These are phyloP conservation scores for Acacia confusa DNA, from an alignment of 306 rosid genomes.

Conservation along the genomic window DNA sequence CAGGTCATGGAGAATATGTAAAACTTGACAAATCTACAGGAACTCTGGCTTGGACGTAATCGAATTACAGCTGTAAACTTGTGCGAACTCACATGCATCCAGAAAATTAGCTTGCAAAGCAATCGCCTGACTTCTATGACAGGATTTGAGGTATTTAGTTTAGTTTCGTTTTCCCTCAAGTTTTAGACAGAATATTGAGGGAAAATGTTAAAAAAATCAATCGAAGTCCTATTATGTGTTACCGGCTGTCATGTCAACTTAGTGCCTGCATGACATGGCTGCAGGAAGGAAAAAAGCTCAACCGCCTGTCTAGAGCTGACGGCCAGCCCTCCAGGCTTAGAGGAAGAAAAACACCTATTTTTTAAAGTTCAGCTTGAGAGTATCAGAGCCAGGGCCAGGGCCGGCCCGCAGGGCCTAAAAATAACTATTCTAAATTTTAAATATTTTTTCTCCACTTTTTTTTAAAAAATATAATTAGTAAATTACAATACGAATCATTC, in stretches of 20 bases:
- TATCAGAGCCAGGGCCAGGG: too few relatives aligned
- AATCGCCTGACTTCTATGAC: slow-evolving; percentile 81
- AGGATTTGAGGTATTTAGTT: slow-evolving; percentile 71
- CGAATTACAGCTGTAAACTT: slow-evolving; percentile 76
- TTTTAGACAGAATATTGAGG: not conserved
- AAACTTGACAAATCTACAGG: slow-evolving; percentile 60
- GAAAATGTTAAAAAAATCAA: not conserved
- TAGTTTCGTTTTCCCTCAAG: not conserved
- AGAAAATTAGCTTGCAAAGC: slow-evolving; percentile 95
- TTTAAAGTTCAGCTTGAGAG: too few relatives aligned
- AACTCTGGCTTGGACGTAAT: slow-evolving; percentile 95
- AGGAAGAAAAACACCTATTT: too few relatives aligned
- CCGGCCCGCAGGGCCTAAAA: too few relatives aligned
- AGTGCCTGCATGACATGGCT: too few relatives aligned
- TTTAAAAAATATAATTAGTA: too few relatives aligned
- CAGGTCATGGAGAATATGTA: slow-evolving; percentile 90
- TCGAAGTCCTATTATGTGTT: not conserved
- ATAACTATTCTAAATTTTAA: too few relatives aligned
- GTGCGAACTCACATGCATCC: slow-evolving; percentile 74
- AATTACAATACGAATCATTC: too few relatives aligned
- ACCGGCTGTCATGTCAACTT: slow-evolving; percentile 14
- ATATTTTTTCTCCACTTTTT: too few relatives aligned
- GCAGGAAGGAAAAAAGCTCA: too few relatives aligned
- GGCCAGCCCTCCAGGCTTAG: too few relatives aligned
- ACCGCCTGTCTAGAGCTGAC: too few relatives aligned